Base-by-base conservation (phyloP, 148 eudicot species). In the Agrostemma githago region DNA sequence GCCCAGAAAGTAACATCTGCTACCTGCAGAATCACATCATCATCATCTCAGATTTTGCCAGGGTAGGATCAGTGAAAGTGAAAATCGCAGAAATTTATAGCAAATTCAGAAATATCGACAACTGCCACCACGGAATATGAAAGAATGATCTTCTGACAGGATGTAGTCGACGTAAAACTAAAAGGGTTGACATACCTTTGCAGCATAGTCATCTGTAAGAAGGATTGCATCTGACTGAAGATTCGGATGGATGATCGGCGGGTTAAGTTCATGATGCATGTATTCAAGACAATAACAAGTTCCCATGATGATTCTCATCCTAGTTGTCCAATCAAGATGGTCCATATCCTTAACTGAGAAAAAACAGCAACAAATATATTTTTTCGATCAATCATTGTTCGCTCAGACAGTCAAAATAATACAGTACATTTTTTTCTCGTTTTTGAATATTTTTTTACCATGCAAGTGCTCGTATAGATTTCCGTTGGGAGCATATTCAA, bases 401-500 rank as follows among this genome's bases (percentile, higher is more conserved):
- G 6, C 39, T 58, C 17, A 3, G 26, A 39, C 2, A 17, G 15
- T 43, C 48, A 40, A 14, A 58, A 14, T 10, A 41, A 42, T 62
- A 43, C 41, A 42, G 56, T n/a, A n/a, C n/a, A n/a, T n/a, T n/a
- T 39, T 41, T 10, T 4, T 72, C 37, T 61, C 34, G 9, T 20
- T n/a, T 59, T 48, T 6, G 62, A n/a, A n/a, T n/a, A n/a, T 26
- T 53, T 48, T 40, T 46, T 83, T 73, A 89, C 93, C 90, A 78
- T 89, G 93, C 21, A 89, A 72, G 83, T 87, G 93, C 86, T 89
- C 93, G 41, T 77, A 87, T 10, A 89, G 83, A 72, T 62, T 82
- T 19, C 93, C 93, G 41, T 89, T 85, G 5, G 93, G 86, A 73
- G 90, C 84, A 78, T 89, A 89, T 75, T 89, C 92, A 74, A 87